Conservation (phyloP, 768 basidiomycete species). For the Naematelia encephala region DNA sequence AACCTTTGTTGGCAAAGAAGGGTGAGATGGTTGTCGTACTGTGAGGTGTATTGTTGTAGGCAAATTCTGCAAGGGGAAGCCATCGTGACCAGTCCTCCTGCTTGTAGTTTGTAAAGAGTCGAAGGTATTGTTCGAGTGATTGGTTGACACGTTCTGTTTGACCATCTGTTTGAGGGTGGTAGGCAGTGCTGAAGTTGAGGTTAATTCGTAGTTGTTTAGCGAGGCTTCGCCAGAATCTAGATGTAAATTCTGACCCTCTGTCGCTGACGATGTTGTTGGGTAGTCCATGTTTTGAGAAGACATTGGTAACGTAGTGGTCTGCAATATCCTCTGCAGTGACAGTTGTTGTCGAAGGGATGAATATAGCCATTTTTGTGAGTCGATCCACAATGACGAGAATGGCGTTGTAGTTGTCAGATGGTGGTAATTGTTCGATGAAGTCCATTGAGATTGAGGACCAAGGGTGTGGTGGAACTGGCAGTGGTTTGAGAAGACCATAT, state of each 20-base stretch:
- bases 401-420: slow-evolving; percentile 47
- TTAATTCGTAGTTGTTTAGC: slow-evolving; percentile 33
- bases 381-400: slow-evolving; percentile 53
- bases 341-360: slow-evolving; percentile 51
- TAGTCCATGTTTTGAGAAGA: slow-evolving; percentile 13
- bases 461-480: slow-evolving; percentile 37
- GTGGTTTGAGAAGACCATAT: slow-evolving; percentile 49
- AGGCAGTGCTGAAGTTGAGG: slow-evolving; percentile 51
- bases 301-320: slow-evolving; percentile 9
- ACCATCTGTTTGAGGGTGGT: too few relatives aligned
- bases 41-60: slow-evolving; percentile 48
- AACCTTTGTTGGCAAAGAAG: slow-evolving; percentile 44
- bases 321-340: slow-evolving; percentile 46
- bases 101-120: slow-evolving; percentile 50
- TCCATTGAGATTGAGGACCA: slow-evolving; percentile 53
- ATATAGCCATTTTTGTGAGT: slow-evolving; percentile 53
- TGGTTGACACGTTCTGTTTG: slow-evolving; percentile 55
- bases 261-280: slow-evolving; percentile 7
- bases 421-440: slow-evolving; percentile 50
- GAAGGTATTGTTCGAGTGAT: slow-evolving; percentile 53
- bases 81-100: slow-evolving; percentile 50
- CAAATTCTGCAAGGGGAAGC: slow-evolving; percentile 49
- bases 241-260: slow-evolving; percentile 14
- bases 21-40: slow-evolving; percentile 47
- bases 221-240: slow-evolving; percentile 48